phyloP scores from a whole-genome alignment of 495 filamentous ascomycete species.

The Xylaria scruposa region DNA sequence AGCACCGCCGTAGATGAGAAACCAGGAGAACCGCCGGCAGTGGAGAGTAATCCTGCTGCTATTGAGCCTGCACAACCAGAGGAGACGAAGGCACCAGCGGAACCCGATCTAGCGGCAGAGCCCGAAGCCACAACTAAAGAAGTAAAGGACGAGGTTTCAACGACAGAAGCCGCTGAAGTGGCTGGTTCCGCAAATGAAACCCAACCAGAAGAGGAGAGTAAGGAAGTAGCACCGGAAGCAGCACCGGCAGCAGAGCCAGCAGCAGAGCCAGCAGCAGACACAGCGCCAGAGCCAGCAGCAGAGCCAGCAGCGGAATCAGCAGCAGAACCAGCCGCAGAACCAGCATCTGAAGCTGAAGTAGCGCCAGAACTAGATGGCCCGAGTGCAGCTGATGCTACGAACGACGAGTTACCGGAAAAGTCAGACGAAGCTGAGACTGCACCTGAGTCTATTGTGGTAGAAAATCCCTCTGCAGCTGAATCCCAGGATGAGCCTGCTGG shows the following conservation, averaged over 20 bases:
- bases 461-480: conserved; percentile 2
- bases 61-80: conserved; percentile 22
- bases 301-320: not conserved
- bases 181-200: conserved; percentile 1
- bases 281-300: not conserved
- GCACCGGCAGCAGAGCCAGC: not conserved
- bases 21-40: conserved; percentile 23
- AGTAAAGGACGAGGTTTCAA: conserved; percentile 26
- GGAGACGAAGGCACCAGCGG: conserved; percentile 33
- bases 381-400: not conserved
- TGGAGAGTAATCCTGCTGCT: conserved; percentile 14
- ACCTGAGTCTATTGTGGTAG: not conserved
- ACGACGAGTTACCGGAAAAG: not conserved
- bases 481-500: not conserved
- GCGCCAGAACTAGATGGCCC: not conserved
- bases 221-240: conserved; percentile 2
- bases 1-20: conserved; percentile 29
- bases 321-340: conserved; percentile 9
- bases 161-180: conserved; percentile 20
- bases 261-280: not conserved
- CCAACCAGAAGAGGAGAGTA: not conserved
- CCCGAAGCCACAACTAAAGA: conserved; percentile 28
- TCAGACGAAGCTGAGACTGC: conserved; percentile 2
- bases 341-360: not conserved
- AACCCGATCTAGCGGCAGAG: conserved; percentile 25